Evolutionary conservation across 768 basidiomycete species (phyloP).

Genomic region (Rhizopogon rudus): DNA sequence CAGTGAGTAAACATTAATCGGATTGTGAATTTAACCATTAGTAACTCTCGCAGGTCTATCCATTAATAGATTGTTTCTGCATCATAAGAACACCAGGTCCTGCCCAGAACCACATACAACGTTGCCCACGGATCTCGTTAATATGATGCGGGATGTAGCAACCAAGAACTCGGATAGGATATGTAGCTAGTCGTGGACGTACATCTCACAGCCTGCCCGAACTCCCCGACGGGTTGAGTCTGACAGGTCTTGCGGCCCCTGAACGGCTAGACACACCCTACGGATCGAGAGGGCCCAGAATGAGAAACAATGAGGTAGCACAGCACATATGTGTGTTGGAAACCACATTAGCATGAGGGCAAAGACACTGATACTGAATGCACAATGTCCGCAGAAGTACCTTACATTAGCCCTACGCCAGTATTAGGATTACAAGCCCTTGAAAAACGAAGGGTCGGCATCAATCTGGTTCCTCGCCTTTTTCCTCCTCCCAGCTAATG

Average conservation of each 20-base stretch:
- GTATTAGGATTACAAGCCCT: conserved; percentile 40
- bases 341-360: background rate
- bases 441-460: conserved; percentile 61
- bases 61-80: conserved; percentile 3
- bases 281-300: background rate
- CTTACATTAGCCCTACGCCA: background rate
- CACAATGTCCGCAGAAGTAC: background rate
- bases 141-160: conserved; percentile 17
- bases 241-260: conserved; percentile 5
- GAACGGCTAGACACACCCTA: background rate
- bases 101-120: background rate
- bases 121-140: conserved; percentile 15
- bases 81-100: background rate
- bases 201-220: conserved; percentile 3
- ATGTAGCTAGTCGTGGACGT: conserved; percentile 22
- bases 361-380: background rate
- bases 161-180: conserved; percentile 16
- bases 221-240: background rate
- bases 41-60: background rate
- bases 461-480: conserved; percentile 58
- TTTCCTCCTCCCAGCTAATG: conserved; percentile 44
- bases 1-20: background rate
- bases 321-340: background rate
- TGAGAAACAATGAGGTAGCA: background rate
- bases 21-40: background rate